Base-by-base conservation (phyloP, 2,329 filamentous ascomycete genomes). In the Teratosphaeria viscida region DNA sequence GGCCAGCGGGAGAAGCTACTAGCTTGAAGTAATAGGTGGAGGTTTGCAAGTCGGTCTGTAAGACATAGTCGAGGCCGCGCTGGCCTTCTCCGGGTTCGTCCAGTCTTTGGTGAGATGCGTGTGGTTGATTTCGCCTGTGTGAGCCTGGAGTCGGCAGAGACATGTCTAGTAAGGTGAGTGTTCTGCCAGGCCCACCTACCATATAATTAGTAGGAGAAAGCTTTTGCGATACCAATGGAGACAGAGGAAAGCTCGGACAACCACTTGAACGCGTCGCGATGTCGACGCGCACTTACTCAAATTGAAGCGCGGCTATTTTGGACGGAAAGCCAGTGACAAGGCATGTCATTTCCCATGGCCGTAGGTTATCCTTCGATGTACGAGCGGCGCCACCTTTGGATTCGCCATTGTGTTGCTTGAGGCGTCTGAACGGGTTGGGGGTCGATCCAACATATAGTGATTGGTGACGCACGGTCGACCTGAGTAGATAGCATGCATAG, bases 401-500 rank as follows among this genome's bases (percentile, higher is more conserved):
- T 56, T 85, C 77, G 57, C 94, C 94, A 81, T 99, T 99, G 76
- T 99, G 94, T 73, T 97, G 94, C 62, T 85, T 85, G 27, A 97
- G 80, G 14, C 94, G 88, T 61, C 92, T 83, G 1, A 85, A 85
- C 52, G 94, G 92, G 70, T 96, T 85, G 0, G 92, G 92, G 0
- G 94, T 97, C 52, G 90, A 95, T 57, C 94, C 94, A 58, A 97
- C 87, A 74, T 99, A 99, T 32, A 92, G 80, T 54, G 82, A 84
- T 32, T 82, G 80, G 70, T 85, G 85, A 54, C 84, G 82, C 10
- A 91, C 81, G 0, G 86, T 91, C 0, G 92, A 96, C 23, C 92
- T 87, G 39, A 97, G 82, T 16, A 97, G 82, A 72, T 99, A 97
- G 71, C 94, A 95, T 66, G 89, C 90, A 71, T 97, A 97, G 64